Evolutionary conservation across 495 filamentous ascomycete species (phyloP).

Genomic region (Lasiosphaeriaceae sp.): DNA sequence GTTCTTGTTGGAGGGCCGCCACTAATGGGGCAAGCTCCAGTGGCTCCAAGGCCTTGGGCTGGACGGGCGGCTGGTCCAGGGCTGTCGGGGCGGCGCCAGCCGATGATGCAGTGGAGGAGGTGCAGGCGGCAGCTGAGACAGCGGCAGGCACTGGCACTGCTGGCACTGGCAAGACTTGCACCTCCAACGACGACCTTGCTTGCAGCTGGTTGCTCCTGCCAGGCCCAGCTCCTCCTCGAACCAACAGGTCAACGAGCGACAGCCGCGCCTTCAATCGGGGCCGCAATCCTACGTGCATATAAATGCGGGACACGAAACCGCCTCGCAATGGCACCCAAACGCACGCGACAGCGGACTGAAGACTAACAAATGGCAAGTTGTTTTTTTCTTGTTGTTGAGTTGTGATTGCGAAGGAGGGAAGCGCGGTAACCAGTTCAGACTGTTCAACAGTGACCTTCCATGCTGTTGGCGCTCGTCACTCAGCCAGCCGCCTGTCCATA

Average conservation of each 20-base stretch:
- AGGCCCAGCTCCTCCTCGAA: slow-evolving; percentile 38
- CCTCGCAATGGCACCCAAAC: not conserved
- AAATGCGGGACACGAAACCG: not conserved
- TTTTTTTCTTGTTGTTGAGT: too few relatives aligned
- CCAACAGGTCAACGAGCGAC: slow-evolving; percentile 69
- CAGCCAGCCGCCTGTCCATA: not conserved
- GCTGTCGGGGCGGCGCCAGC: slow-evolving; percentile 18
- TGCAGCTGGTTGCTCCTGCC: slow-evolving; percentile 24
- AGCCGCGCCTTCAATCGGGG: slow-evolving; percentile 65
- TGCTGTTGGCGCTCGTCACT: too few relatives aligned
- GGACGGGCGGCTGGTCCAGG: not conserved
- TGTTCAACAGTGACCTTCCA: too few relatives aligned
- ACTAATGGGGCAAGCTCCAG: slow-evolving; percentile 2
- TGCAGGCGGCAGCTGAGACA: slow-evolving; percentile 7
- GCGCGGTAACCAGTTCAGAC: too few relatives aligned
- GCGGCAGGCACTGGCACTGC: not conserved
- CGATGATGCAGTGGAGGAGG: slow-evolving; percentile 23
- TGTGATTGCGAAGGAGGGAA: too few relatives aligned
- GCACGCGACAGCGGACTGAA: too few relatives aligned
- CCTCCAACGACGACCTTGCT: too few relatives aligned
- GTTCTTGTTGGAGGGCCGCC: slow-evolving; percentile 7
- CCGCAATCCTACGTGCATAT: slow-evolving; percentile 36
- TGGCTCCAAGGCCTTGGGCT: too few relatives aligned
- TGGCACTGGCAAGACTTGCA: slow-evolving; percentile 21
- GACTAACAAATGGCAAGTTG: too few relatives aligned